Conservation (phyloP, 768 basidiomycete species). For the Tulasnella calospora region DNA sequence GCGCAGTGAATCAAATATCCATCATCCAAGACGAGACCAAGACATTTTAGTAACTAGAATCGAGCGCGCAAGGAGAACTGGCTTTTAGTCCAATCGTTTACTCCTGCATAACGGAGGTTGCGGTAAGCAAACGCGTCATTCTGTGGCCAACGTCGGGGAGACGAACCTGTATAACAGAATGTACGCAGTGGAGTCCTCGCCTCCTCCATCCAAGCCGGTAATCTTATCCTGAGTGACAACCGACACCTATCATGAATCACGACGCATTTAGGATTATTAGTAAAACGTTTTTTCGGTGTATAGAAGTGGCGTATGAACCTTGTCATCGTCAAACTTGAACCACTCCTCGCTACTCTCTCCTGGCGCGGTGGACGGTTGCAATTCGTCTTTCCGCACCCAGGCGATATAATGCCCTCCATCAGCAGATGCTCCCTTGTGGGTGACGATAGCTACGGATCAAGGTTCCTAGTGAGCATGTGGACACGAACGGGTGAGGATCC, state of each 20-base stretch:
- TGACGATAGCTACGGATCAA: slow-evolving; percentile 66
- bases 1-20: background rate
- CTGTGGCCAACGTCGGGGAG: background rate
- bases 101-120: slow-evolving; percentile 31
- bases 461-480: slow-evolving; percentile 7
- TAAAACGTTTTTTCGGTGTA: background rate
- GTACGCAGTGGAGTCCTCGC: slow-evolving; percentile 85
- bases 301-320: slow-evolving; percentile 43
- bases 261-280: background rate
- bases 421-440: slow-evolving; percentile 93
- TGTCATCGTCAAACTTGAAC: slow-evolving; percentile 97
- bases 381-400: slow-evolving; percentile 64
- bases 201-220: slow-evolving; percentile 80
- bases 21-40: background rate
- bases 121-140: background rate
- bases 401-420: slow-evolving; percentile 96
- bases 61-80: background rate
- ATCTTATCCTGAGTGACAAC: slow-evolving; percentile 82
- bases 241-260: slow-evolving; percentile 39
- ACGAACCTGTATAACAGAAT: slow-evolving; percentile 69
- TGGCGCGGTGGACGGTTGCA: background rate
- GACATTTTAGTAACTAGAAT: background rate
- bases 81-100: slow-evolving; percentile 43
- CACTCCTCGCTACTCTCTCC: slow-evolving; percentile 39
- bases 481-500: background rate